These are phyloP conservation scores for Phaffia australis DNA, from an alignment of 768 basidiomycete species.

Conservation along the genomic window DNA sequence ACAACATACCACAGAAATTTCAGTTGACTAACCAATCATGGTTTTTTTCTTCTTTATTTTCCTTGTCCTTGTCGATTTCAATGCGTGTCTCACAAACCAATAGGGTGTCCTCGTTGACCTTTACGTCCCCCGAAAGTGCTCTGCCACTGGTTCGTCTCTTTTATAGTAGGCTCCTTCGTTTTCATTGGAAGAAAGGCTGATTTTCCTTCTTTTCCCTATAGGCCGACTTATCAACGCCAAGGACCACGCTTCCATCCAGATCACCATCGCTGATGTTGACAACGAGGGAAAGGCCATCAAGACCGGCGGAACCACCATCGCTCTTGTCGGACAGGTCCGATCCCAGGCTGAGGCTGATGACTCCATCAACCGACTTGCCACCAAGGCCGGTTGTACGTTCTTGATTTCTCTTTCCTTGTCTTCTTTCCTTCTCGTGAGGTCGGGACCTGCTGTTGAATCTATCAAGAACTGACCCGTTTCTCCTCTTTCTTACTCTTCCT, in stretches of 20 bases:
- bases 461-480: not conserved
- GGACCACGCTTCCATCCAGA: slow-evolving; percentile 97
- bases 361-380: slow-evolving; percentile 89
- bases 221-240: slow-evolving; percentile 95
- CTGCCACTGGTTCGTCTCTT: slow-evolving; percentile 67
- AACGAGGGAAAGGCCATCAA: slow-evolving; percentile 52
- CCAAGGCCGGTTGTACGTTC: slow-evolving; percentile 79
- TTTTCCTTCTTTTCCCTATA: slow-evolving; percentile 36
- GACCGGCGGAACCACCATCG: slow-evolving; percentile 61
- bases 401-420: not conserved
- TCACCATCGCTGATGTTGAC: slow-evolving; percentile 90
- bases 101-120: slow-evolving; percentile 98
- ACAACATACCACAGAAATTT: too few species aligned
- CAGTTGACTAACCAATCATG: too few species aligned
- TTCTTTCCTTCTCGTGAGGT: not conserved
- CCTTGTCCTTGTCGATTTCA: not conserved
- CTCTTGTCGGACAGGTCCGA: slow-evolving; percentile 85
- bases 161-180: slow-evolving; percentile 13
- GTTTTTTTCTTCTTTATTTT: not conserved
- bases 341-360: slow-evolving; percentile 95
- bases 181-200: not conserved
- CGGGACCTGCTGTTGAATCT: not conserved
- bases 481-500: slow-evolving; percentile 8
- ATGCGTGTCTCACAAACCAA: not conserved
- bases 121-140: slow-evolving; percentile 99